Conservation (phyloP, 2,329 filamentous ascomycete genomes). For the Leptographium radiaticola region DNA sequence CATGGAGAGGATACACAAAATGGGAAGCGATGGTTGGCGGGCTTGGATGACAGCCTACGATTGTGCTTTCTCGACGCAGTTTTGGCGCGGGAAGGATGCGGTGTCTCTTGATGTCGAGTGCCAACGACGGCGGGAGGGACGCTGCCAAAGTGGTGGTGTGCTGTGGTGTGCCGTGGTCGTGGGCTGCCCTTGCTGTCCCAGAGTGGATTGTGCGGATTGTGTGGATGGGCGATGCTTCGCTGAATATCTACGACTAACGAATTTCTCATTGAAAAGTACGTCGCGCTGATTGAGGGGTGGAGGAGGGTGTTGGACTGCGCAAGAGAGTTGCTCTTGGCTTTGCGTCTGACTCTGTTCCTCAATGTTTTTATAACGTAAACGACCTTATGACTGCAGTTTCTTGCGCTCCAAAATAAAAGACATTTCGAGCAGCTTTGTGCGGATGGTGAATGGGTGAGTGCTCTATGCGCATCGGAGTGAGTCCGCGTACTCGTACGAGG, state of each 20-base stretch:
- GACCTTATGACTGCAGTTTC: neutral
- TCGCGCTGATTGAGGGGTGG: too few species aligned
- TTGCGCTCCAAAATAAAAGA: neutral
- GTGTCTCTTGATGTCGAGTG: neutral
- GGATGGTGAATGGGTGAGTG: neutral
- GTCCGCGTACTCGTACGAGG: too few species aligned
- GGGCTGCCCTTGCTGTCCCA: too few species aligned
- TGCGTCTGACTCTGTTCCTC: neutral
- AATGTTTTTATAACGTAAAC: neutral
- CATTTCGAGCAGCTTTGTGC: too few species aligned
- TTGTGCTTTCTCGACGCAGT: neutral
- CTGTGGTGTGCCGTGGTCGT: too few species aligned
- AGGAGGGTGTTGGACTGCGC: neutral
- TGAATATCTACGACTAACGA: too few species aligned
- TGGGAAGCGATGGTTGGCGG: neutral
- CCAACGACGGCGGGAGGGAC: too few species aligned
- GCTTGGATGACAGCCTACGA: neutral
- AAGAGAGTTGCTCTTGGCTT: neutral
- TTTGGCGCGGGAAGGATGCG: neutral
- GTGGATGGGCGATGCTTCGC: too few species aligned
- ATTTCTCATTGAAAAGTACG: neutral
- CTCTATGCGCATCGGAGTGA: neutral
- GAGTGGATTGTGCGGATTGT: too few species aligned
- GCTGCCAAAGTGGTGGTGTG: too few species aligned
- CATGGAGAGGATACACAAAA: slow-evolving; percentile 3